Evolutionary conservation across 2,329 filamentous ascomycete species (phyloP).

Genomic region (Helminthosporium solani): DNA sequence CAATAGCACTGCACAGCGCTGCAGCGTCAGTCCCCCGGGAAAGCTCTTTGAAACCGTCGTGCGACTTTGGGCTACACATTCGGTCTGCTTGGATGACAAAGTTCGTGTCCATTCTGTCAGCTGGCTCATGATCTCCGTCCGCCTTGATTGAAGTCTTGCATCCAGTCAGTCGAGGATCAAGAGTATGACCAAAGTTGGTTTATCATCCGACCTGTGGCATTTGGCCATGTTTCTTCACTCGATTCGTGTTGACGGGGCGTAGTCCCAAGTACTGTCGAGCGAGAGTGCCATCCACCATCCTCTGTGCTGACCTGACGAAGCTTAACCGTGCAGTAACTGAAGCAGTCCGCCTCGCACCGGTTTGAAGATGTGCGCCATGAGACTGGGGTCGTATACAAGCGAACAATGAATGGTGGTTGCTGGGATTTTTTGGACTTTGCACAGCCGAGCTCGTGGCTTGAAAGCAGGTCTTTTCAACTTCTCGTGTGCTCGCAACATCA

Average conservation of each 20-base stretch:
- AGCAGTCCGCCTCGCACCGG: constrained; percentile 34
- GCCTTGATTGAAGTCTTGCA: neutral
- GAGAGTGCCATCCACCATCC: neutral
- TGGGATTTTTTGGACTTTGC: constrained; percentile 9
- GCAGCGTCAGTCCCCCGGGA: constrained; percentile 4
- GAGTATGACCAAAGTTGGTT: too few species aligned
- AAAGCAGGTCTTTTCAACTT: constrained; percentile 13
- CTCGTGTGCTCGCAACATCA: constrained; percentile 9
- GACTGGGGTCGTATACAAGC: neutral
- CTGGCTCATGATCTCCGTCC: neutral
- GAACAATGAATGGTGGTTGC: constrained; percentile 28
- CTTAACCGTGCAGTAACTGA: constrained; percentile 5
- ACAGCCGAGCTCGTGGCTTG: constrained; percentile 9
- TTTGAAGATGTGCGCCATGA: constrained; percentile 10
- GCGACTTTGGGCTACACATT: neutral
- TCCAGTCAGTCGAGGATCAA: too few species aligned
- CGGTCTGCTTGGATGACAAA: too few species aligned
- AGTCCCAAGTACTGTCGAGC: neutral
- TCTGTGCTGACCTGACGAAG: neutral
- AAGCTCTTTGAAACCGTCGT: neutral
- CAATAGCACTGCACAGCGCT: neutral
- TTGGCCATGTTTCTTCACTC: neutral
- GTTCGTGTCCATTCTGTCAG: too few species aligned
- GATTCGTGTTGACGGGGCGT: neutral
- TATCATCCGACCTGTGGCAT: too few species aligned